Base-by-base conservation (phyloP, 371 early-diverging fungal genomes). In the Dinochytrium kinnereticum region DNA sequence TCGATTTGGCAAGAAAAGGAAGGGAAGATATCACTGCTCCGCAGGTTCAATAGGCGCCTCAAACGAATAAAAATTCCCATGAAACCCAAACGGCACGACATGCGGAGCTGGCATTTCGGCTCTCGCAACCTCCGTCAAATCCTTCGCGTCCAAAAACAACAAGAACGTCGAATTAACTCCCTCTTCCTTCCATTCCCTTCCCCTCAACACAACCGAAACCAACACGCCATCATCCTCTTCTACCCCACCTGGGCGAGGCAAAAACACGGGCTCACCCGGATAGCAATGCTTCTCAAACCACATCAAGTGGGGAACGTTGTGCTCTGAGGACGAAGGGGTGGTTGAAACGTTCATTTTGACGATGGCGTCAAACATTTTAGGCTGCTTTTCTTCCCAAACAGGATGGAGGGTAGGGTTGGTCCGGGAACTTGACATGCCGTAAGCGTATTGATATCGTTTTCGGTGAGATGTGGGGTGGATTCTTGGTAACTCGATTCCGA, bases 221-320 rank as follows among this genome's bases (percentile, higher is more conserved):
- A 94, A 59, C n/a, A 87, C 90, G 53, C 93, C 94, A 33, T 89
- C 88, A 78, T 92, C 93, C 78, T 93, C 93, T 33, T 82, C 84
- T 33, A 75, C 79, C 40, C 19, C 71, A 1, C 51, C 53, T 0
- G 84, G 83, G 57, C 82, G 82, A 44, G 92, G 91, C 31, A 93
- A 84, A 81, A 92, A 92, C 13, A 89, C 78, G 0, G 94, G 89
- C 80, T 93, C 92, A 24, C 91, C 89, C 50, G 94, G 93, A 61
- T 85, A 92, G 76, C 92, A 92, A 0, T 84, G 83, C 21, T 79
- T 76, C 68, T 79, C 71, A 2, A 77, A 26, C 85, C 84, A 84
- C 68, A 75, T 74, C 30, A 39, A 51, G 38, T 59, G 0, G n/a
- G n/a, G n/a, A n/a, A n/a, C n/a, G n/a, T n/a, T n/a, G n/a, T n/a